Conservation (phyloP, 2,329 filamentous ascomycete species). For the Penicillium concentricum region DNA sequence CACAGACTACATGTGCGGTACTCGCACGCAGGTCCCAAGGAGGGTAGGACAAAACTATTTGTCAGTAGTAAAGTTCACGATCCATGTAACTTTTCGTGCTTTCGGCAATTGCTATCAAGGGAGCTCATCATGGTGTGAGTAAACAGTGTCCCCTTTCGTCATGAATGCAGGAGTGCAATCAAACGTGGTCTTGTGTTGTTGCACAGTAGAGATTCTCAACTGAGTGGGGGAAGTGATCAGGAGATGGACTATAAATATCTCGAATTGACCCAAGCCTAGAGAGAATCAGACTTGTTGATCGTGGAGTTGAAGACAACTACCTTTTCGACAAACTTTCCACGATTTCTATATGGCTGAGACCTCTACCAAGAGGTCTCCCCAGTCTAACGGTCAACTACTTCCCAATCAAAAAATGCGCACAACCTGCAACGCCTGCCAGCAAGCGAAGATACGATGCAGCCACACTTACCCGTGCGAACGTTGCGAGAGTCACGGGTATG, state of each 20-base stretch:
- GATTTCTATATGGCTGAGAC: not conserved
- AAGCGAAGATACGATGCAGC: conserved; percentile 40
- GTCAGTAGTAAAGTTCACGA: conserved; percentile 5
- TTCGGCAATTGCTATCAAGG: not conserved
- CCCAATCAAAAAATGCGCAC: conserved; percentile 38
- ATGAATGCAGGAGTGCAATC: not conserved
- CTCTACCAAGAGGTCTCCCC: not conserved
- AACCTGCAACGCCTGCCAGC: conserved; percentile 41
- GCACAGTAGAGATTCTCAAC: not conserved
- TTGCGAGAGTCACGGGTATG: conserved; percentile 36
- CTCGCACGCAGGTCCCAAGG: not conserved
- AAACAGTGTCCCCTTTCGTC: not conserved
- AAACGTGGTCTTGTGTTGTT: not conserved
- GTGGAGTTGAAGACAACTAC: too few relatives aligned
- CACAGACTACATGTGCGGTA: not conserved
- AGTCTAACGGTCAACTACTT: conserved; percentile 19
- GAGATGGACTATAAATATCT: not conserved
- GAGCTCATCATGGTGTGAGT: not conserved
- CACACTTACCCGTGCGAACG: conserved; percentile 36
- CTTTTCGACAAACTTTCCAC: not conserved
- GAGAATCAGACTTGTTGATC: not conserved
- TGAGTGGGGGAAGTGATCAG: not conserved
- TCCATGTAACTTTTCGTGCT: conserved; percentile 16
- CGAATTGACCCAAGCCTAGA: not conserved
- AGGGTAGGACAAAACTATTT: conserved; percentile 15